These are phyloP conservation scores for Xylaria scruposa DNA, from an alignment of 495 filamentous ascomycete genomes.

Conservation along the genomic window DNA sequence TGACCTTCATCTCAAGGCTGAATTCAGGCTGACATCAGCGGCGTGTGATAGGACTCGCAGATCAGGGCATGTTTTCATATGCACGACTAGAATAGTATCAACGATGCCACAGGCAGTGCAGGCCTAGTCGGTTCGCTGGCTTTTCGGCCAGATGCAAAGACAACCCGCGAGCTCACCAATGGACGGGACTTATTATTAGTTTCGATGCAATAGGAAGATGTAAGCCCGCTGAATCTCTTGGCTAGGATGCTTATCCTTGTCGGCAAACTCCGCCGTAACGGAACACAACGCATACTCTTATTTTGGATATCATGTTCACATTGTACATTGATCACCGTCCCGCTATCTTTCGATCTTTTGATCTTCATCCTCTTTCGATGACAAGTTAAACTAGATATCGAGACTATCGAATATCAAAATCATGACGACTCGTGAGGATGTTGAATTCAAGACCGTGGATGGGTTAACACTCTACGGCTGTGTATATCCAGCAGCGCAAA, in stretches of 20 bases:
- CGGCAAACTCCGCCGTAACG: not conserved
- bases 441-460: slow-evolving; percentile 49
- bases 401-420: not conserved
- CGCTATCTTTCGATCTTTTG: not conserved
- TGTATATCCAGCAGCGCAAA: slow-evolving; percentile 36
- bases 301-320: not conserved
- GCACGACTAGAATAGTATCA: not conserved
- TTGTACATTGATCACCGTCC: not conserved
- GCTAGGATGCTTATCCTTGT: slow-evolving; percentile 1
- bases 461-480: slow-evolving; percentile 38
- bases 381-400: not conserved
- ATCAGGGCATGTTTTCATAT: not conserved
- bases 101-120: not conserved
- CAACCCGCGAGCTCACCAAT: not conserved
- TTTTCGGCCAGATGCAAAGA: not conserved
- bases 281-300: not conserved
- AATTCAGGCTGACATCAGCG: not conserved
- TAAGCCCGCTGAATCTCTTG: slow-evolving; percentile 1
- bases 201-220: not conserved
- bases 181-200: slow-evolving; percentile 3
- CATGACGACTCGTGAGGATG: slow-evolving; percentile 28
- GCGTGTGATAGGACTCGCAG: not conserved
- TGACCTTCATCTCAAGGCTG: not conserved
- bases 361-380: not conserved
- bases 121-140: not conserved